Base-by-base conservation (phyloP, 768 basidiomycete genomes). In the Pleurotus djamor region DNA sequence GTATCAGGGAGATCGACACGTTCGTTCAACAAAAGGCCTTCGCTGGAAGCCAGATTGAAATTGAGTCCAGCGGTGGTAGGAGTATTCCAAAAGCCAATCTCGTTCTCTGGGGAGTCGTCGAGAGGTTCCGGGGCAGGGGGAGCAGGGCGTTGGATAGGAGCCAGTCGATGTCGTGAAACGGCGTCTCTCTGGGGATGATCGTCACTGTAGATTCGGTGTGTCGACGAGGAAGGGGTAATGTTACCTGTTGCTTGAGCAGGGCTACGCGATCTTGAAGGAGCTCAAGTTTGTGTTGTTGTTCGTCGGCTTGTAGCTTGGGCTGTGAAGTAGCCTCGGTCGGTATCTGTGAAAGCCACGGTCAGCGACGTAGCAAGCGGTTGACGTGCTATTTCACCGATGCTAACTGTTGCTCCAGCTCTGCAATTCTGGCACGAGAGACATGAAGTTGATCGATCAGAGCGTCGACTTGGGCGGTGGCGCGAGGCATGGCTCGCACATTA, bases 81-180 rank as follows among this genome's bases (percentile, higher is more conserved):
- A 0, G 87, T 86, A 34, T 77, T 80, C 86, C 87, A 89, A 66
- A 88, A 86, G 44, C 76, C 77, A 38, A 84, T 80, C 67, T 88
- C 87, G 32, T 80, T 72, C 12, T 69, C 74, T 6, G 32, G 48
- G 14, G 38, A 51, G 32, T 45, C 35, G 12, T n/a, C 43, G 10
- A 74, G 8, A 60, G 75, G 66, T 71, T 68, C 58, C 21, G 71
- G 63, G 43, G 66, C 50, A 17, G 65, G 65, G 50, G 66, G 63
- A 52, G 62, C 66, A 48, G 66, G 61, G 60, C 58, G 60, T 49
- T 61, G 67, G 21, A 60, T 59, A 54, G 12, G 38, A n/a, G 61
- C 56, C 17, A 56, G 49, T n/a, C 50, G 54, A 14, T 34, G 60
- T 32, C 45, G 34, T 16, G 9, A 48, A 58, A 34, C 12, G n/a